These are phyloP conservation scores for Staphylotrichum tortipilum DNA, from an alignment of 495 filamentous ascomycete species.

Conservation along the genomic window DNA sequence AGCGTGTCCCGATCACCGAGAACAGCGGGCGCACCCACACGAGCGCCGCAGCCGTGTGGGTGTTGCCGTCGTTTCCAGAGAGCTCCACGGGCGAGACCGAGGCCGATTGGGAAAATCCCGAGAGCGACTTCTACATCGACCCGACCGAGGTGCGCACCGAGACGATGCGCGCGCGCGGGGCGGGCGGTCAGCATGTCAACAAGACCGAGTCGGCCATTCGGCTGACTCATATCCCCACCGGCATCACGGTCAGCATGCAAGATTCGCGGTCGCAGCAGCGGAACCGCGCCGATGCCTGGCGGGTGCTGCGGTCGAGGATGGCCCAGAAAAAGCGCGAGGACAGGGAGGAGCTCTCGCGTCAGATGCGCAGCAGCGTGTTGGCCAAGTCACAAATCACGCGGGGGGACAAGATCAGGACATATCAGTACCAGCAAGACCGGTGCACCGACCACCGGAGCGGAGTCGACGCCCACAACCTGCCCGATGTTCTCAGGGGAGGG, in stretches of 20 bases:
- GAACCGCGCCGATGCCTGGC: constrained; percentile 83
- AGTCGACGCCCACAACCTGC: constrained; percentile 70
- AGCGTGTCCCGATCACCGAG: constrained; percentile 86
- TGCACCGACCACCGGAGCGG: constrained; percentile 92
- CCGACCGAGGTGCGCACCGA: constrained; percentile 77
- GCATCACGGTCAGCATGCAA: constrained; percentile 79
- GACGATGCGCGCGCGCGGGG: constrained; percentile 84
- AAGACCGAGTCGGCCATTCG: constrained; percentile 94
- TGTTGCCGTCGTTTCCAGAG: constrained; percentile 76
- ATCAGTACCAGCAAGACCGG: constrained; percentile 87
- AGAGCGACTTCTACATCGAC: constrained; percentile 83
- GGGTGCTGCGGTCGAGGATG: constrained; percentile 68
- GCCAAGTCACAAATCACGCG: constrained; percentile 76
- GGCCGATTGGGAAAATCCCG: constrained; percentile 66
- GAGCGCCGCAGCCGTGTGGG: constrained; percentile 81
- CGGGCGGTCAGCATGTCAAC: constrained; percentile 96
- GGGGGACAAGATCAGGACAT: constrained; percentile 89
- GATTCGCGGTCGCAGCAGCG: constrained; percentile 83
- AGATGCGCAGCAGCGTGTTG: constrained; percentile 63
- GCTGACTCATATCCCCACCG: constrained; percentile 84
- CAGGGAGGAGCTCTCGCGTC: constrained; percentile 70
- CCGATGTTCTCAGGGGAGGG: constrained; percentile 67
- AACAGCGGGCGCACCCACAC: constrained; percentile 86
- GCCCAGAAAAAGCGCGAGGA: constrained; percentile 75
- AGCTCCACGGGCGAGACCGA: constrained; percentile 38